These are phyloP conservation scores for Hyphodiscus hymeniophilus DNA, from an alignment of 495 filamentous ascomycete species.

Conservation along the genomic window DNA sequence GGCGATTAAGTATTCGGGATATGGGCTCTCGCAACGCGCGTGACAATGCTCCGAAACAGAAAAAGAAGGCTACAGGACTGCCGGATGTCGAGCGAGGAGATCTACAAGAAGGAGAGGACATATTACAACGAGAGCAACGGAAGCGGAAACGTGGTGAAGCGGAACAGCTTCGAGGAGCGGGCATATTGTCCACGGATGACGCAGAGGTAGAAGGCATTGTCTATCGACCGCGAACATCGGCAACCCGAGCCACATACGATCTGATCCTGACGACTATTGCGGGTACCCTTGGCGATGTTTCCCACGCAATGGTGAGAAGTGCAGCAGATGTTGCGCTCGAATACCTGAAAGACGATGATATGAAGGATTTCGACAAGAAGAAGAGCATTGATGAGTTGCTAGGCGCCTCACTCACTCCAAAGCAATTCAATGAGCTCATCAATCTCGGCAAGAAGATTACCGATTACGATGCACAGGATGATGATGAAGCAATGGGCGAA, in stretches of 20 bases:
- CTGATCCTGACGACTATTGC: constrained; percentile 88
- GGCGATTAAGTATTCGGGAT: constrained; percentile 82
- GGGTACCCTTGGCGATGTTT: constrained; percentile 83
- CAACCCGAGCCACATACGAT: constrained; percentile 92
- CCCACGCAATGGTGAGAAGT: constrained; percentile 83
- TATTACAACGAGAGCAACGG: constrained; percentile 76
- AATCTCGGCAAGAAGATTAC: constrained; percentile 99
- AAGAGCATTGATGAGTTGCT: constrained; percentile 93
- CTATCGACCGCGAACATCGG: constrained; percentile 86
- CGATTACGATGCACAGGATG: constrained; percentile 95
- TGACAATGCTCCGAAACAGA: constrained; percentile 72
- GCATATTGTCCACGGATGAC: constrained; percentile 78
- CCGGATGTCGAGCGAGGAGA: constrained; percentile 65
- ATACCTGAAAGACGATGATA: constrained; percentile 84
- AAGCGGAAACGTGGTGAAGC: constrained; percentile 75
- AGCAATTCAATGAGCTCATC: constrained; percentile 94
- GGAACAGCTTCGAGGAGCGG: constrained; percentile 64
- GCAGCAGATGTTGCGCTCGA: constrained; percentile 93
- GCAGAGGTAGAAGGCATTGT: constrained; percentile 71
- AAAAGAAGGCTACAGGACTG: constrained; percentile 57
- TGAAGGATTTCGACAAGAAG: constrained; percentile 98
- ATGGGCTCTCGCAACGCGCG: constrained; percentile 83
- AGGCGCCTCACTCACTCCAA: constrained; percentile 70
- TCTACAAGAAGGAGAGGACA: constrained; percentile 77
- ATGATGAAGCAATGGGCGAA: constrained; percentile 81